Conservation (phyloP, 768 basidiomycete species). For the Trametes punicea region DNA sequence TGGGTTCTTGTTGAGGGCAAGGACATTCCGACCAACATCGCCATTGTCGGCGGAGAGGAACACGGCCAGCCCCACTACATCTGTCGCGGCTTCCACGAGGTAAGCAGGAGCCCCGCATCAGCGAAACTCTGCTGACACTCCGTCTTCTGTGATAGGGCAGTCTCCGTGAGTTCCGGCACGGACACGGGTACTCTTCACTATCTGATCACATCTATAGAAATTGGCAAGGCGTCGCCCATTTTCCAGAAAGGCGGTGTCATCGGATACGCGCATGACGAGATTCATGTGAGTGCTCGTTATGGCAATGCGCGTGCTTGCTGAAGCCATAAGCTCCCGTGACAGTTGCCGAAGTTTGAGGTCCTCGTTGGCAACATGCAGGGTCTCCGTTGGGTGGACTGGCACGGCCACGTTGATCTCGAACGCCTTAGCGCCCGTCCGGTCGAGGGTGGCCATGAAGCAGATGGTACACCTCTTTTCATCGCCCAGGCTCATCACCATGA, state of each 20-base stretch:
- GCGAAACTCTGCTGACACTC: not conserved
- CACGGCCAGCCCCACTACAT: slow-evolving; percentile 52
- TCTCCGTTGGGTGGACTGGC: slow-evolving; percentile 53
- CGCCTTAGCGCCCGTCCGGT: slow-evolving; percentile 50
- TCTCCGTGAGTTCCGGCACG: slow-evolving; percentile 39
- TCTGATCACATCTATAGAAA: slow-evolving; percentile 38
- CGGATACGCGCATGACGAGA: slow-evolving; percentile 56
- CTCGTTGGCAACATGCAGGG: slow-evolving; percentile 60
- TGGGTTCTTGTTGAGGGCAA: slow-evolving; percentile 64
- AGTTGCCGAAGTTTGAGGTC: slow-evolving; percentile 65
- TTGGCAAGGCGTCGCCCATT: slow-evolving; percentile 59
- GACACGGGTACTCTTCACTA: slow-evolving; percentile 8
- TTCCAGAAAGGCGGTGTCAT: slow-evolving; percentile 64
- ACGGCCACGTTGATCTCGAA: slow-evolving; percentile 43
- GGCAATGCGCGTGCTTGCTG: not conserved
- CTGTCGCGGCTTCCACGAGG: slow-evolving; percentile 57
- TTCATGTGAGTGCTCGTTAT: slow-evolving; percentile 42
- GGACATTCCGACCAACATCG: slow-evolving; percentile 51
- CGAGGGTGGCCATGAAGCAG: slow-evolving; percentile 63
- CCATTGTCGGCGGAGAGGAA: slow-evolving; percentile 57
- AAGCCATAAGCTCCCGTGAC: not conserved
- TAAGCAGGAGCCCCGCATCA: slow-evolving; percentile 28
- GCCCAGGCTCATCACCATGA: slow-evolving; percentile 53
- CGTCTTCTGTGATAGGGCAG: slow-evolving; percentile 40
- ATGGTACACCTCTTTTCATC: slow-evolving; percentile 60